Base-by-base conservation (phyloP, 345 rosid species). In the Camelina sativa region DNA sequence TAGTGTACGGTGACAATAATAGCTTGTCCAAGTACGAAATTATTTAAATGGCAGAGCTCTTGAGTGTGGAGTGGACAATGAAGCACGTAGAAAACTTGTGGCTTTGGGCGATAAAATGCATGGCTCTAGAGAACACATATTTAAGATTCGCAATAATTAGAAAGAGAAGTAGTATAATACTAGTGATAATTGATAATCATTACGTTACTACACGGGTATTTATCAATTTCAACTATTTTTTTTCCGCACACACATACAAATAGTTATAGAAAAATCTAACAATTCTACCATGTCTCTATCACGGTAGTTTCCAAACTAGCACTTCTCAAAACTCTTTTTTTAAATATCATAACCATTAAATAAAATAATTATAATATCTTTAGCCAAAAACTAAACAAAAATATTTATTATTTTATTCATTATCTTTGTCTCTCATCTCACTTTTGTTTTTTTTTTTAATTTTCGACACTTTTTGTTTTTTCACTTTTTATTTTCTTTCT, bases 51-150 rank as follows among this genome's bases (percentile, higher is more conserved):
- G 19, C 43, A 69, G 43, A 56, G 43, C 19, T 53, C 50, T 69
- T 44, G 64, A 55, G 64, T 56, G 62, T 69, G 20, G 35, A 52
- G 59, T 7, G 60, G 38, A 52, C 47, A 66, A 52, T 35, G 35
- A 20, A 52, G 19, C 32, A 52, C 47, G n/a, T 19, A 37, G 25
- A 51, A 23, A 40, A 40, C 4, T 55, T 30, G 51, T 53, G 62
- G 52, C 12, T 23, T n/a, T 41, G 72, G 62, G 23, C n/a, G n/a
- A 22, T 12, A 54, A 55, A 16, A 23, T 25, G 44, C 35, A 35
- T 13, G 47, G 37, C 37, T 34, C 37, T 34, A 51, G 47, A 55
- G 25, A 54, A 69, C 43, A 28, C 60, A 55, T 12, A 6, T 68
- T 54, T n/a, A 68, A 40, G 17, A 15, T 69, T 28, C 64, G 54